Base-by-base conservation (phyloP, 2,329 filamentous ascomycete genomes). In the Fusarium illudens region DNA sequence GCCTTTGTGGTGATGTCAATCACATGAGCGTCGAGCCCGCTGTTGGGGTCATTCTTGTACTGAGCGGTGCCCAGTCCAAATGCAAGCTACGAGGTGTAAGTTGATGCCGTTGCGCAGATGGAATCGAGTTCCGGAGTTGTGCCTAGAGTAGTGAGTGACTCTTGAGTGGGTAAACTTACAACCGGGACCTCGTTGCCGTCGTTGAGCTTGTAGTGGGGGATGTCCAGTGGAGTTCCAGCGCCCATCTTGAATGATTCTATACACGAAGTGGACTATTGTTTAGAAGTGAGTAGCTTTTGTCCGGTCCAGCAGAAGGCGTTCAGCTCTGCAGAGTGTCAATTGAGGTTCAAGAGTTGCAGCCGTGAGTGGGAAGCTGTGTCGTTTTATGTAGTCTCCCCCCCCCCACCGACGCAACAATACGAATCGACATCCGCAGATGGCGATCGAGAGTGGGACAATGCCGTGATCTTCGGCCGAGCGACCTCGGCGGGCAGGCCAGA, bases 151-250 rank as follows among this genome's bases (percentile, higher is more conserved):
- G 22, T 15, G 33, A 17, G 22, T 15, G 33, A 32, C 34, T 48
- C 27, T 51, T 39, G 36, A n/a, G 50, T 34, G 30, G 37, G 32
- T 32, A 37, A 37, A 51, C 82, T 65, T 79, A 90, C 88, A 83
- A 91, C 84, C 11, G 92, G 92, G 55, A 94, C 92, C 60, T 87
- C 85, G 64, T 87, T 87, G 64, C 90, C 91, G 80, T 94, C 90
- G 70, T 92, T 92, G 59, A 94, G 83, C 80, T 90, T 92, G 57
- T 93, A 77, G 57, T 78, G 81, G 2, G 89, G 89, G 36, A 90
- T 76, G 53, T 78, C 39, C 13, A 64, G 56, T 27, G 69, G 63
- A 22, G 48, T 64, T 25, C 48, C 56, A 50, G 61, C 34, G 44
- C 59, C 36, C 67, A 70, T 71, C 9, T 61, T 60, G 57, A 32